Conservation (phyloP, 345 rosid genomes). For the Xanthoceras sorbifolium region DNA sequence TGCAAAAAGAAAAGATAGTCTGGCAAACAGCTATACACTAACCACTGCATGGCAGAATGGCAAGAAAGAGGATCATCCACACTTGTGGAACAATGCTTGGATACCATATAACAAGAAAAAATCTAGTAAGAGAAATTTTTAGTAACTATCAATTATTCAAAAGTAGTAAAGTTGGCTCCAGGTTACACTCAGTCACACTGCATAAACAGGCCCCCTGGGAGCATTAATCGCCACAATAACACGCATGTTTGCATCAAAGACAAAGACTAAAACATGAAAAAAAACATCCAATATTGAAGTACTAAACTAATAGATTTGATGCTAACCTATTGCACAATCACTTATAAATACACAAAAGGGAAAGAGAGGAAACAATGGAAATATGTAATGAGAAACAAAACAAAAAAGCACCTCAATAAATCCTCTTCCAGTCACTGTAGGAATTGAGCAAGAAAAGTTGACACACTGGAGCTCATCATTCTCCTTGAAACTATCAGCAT, state of each 20-base stretch:
- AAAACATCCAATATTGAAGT: background rate
- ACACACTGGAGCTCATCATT: slow-evolving; percentile 61
- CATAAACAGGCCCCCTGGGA: too few relatives aligned
- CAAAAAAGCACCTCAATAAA: slow-evolving; percentile 77
- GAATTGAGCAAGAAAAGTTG: slow-evolving; percentile 68
- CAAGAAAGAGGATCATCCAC: background rate
- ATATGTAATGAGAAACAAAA: slow-evolving; percentile 17
- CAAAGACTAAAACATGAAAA: background rate
- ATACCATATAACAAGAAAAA: background rate
- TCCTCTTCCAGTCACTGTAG: slow-evolving; percentile 72
- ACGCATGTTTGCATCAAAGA: background rate
- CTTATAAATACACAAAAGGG: background rate
- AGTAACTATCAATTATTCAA: background rate
- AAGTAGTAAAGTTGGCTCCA: too few relatives aligned
- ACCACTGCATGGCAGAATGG: background rate
- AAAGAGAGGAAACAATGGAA: background rate
- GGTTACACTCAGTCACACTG: too few relatives aligned
- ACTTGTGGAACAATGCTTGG: background rate
- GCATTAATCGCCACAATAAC: background rate
- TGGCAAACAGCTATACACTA: background rate
- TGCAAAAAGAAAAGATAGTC: background rate
- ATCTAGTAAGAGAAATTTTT: too few relatives aligned
- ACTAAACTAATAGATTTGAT: background rate
- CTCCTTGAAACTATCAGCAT: slow-evolving; percentile 41
- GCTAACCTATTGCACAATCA: background rate